Percentiles rank a stretch among this genome's conserved stretches.
phyloP scores from a whole-genome alignment of 2,329 filamentous ascomycete species.

The Microthyrium microscopicum region DNA sequence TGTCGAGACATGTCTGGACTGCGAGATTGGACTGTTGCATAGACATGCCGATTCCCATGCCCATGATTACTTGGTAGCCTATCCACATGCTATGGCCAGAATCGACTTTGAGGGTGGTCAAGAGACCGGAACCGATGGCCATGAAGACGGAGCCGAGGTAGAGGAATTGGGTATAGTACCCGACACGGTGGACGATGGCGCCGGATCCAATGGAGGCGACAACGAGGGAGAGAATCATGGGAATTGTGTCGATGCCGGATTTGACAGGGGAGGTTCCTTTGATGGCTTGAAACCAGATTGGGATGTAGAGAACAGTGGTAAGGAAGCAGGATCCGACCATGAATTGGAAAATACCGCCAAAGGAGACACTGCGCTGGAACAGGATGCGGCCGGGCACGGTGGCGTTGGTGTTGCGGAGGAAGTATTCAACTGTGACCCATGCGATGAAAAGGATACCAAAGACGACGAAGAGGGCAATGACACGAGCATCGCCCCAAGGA shows the following conservation, averaged over 20 bases:
- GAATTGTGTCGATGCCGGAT: constrained; percentile 19
- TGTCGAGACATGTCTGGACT: constrained; percentile 8
- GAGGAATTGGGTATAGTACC: constrained; percentile 22
- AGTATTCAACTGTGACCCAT: constrained; percentile 13
- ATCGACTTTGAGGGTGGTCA: constrained; percentile 17
- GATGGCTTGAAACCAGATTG: constrained; percentile 27
- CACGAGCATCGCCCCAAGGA: constrained; percentile 9
- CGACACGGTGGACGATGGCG: constrained; percentile 19
- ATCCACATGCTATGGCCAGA: constrained; percentile 17
- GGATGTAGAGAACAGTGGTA: constrained; percentile 13
- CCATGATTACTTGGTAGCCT: constrained; percentile 20
- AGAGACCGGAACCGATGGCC: constrained; percentile 20
- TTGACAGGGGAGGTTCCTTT: constrained; percentile 23
- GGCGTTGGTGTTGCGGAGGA: constrained; percentile 10
- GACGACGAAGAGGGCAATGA: constrained; percentile 11
- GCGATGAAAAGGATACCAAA: constrained; percentile 7
- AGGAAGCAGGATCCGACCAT: constrained; percentile 3
- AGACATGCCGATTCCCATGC: constrained; percentile 13
- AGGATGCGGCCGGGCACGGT: constrained; percentile 14
- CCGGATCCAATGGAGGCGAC: constrained; percentile 18
- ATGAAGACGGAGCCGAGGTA: constrained; percentile 19
- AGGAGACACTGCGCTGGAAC: constrained; percentile 4
- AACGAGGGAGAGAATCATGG: constrained; percentile 21
- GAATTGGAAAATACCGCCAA: constrained; percentile 5
- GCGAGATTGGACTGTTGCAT: constrained; percentile 11